A percentile compares a stretch with the other conserved stretches of the same genome.
Evolutionary conservation across 1,284 basidiomycete species (phyloP).

Genomic region (Ganoderma multipileum): DNA sequence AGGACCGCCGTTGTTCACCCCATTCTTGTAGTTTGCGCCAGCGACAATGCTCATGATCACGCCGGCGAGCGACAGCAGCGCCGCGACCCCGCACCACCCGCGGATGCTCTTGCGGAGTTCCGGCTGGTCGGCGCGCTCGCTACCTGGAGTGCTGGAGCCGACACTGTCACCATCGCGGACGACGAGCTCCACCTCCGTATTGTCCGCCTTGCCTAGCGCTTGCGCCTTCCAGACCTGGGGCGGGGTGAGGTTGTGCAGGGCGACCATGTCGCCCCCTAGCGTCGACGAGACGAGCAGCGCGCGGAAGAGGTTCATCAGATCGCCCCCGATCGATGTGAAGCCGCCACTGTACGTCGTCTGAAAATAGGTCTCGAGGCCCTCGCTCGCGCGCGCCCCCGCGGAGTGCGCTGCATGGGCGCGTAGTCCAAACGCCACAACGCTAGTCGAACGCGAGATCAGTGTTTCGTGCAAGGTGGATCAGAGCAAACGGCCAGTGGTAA

Average conservation of each 20-base stretch:
- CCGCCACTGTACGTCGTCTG: conserved; percentile 40
- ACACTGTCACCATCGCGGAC: background rate
- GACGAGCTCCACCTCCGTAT: background rate
- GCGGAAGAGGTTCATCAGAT: conserved; percentile 36
- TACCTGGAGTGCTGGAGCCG: too few species aligned
- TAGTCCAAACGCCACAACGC: conserved; percentile 37
- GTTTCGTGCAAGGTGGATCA: background rate
- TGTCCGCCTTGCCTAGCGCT: too few species aligned
- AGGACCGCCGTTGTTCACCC: conserved; percentile 25
- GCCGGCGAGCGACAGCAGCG: conserved; percentile 33
- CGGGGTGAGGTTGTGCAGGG: conserved; percentile 2
- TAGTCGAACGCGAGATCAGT: conserved; percentile 3
- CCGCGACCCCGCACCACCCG: conserved; percentile 33
- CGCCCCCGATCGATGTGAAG: conserved; percentile 40
- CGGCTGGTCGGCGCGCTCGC: conserved; percentile 33
- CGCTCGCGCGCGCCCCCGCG: conserved; percentile 29
- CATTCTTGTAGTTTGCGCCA: conserved; percentile 35
- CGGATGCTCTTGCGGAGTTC: conserved; percentile 39
- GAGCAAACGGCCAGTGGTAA: background rate
- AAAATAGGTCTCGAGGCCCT: conserved; percentile 40
- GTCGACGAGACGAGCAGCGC: conserved; percentile 42
- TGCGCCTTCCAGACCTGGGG: background rate
- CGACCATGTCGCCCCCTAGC: conserved; percentile 12
- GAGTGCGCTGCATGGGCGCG: conserved; percentile 39
- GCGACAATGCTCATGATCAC: conserved; percentile 39